phyloP scores from a whole-genome alignment of 345 rosid species.

The Rhodamnia argentea region DNA sequence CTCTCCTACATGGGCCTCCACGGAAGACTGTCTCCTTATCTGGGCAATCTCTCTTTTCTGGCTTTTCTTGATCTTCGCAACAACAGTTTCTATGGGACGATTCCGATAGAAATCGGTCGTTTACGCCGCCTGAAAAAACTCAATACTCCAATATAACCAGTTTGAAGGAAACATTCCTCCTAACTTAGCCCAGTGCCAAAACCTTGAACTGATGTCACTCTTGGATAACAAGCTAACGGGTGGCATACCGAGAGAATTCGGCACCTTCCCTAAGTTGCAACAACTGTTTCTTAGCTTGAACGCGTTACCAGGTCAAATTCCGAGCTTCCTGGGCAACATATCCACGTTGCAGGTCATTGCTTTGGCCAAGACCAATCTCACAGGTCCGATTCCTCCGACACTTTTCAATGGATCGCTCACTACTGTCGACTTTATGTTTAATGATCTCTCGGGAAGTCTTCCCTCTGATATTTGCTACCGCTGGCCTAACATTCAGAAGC shows the following conservation, averaged over 20 bases:
- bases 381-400: background rate
- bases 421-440: rapidly evolving
- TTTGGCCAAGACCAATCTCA: background rate
- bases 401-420: background rate
- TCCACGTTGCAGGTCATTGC: background rate
- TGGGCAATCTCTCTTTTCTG: background rate
- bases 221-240: rapidly evolving
- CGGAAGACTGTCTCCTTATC: background rate
- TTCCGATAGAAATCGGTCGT: background rate
- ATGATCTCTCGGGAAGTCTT: background rate
- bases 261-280: background rate
- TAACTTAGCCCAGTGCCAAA: background rate
- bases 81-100: background rate
- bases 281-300: rapidly evolving
- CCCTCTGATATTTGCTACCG: background rate
- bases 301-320: background rate
- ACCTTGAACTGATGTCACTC: background rate
- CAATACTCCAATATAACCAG: rapidly evolving
- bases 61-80: background rate
- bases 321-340: background rate
- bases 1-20: background rate
- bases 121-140: background rate
- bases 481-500: background rate
- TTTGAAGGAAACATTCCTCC: background rate
- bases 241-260: background rate